phyloP scores from a whole-genome alignment of 306 rosid genomes.

The Castanopsis chinensis region DNA sequence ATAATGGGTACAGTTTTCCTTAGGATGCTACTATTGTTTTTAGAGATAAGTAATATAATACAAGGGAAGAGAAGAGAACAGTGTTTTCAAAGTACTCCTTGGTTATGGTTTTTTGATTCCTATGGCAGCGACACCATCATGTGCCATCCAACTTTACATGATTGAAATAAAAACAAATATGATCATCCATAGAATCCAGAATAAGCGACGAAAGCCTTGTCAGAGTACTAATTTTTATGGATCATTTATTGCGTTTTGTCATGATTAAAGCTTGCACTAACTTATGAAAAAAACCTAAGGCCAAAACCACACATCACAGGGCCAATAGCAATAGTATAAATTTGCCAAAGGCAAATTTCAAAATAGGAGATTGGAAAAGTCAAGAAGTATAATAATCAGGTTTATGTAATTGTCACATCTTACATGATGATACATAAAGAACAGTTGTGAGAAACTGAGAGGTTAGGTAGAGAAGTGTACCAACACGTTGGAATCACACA shows the following conservation, averaged over 20 bases:
- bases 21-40: not conserved
- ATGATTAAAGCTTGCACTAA: slow-evolving; percentile 57
- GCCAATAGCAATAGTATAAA: slow-evolving; percentile 2
- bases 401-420: slow-evolving; percentile 29
- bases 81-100: slow-evolving; percentile 21
- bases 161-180: slow-evolving; percentile 31
- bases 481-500: not conserved
- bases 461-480: slow-evolving; percentile 6
- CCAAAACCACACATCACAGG: slow-evolving; percentile 34
- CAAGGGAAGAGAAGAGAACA: not conserved
- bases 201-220: slow-evolving; percentile 41
- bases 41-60: slow-evolving; percentile 15
- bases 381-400: slow-evolving; percentile 31
- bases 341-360: slow-evolving; percentile 31
- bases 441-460: slow-evolving; percentile 2
- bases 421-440: slow-evolving; percentile 14
- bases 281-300: slow-evolving; percentile 29
- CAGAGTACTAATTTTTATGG: slow-evolving; percentile 11
- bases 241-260: slow-evolving; percentile 21
- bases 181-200: slow-evolving; percentile 39
- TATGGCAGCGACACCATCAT: slow-evolving; percentile 40
- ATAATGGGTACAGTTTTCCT: slow-evolving; percentile 11
- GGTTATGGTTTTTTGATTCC: slow-evolving; percentile 36
- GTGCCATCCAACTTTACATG: slow-evolving; percentile 27
- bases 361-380: slow-evolving; percentile 7